phyloP scores from a whole-genome alignment of 805 yeast species.

The Myxozyma geophila region DNA sequence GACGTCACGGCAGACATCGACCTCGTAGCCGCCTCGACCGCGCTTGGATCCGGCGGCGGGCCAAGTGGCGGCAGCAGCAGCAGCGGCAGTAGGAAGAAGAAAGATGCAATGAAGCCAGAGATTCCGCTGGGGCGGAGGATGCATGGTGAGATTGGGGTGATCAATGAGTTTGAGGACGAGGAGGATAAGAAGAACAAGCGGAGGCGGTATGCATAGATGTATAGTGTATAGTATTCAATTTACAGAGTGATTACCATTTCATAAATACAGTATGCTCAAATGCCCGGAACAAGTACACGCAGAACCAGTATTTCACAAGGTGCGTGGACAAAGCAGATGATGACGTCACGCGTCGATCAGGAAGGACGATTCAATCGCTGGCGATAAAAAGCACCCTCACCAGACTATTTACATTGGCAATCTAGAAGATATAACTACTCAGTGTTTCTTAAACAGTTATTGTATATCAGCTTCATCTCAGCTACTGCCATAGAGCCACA shows the following conservation, averaged over 20 bases:
- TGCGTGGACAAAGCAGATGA: neutral
- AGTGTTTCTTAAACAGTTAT: no score
- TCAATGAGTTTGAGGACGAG: conserved; percentile 20
- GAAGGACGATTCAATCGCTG: neutral
- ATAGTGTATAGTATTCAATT: neutral
- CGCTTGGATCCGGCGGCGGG: conserved; percentile 21
- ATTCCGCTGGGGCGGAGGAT: conserved; percentile 34
- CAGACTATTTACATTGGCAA: no score
- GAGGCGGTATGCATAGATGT: conserved; percentile 3
- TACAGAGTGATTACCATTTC: neutral
- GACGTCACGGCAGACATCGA: conserved; percentile 41
- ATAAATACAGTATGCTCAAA: no score
- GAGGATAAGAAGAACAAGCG: conserved; percentile 15
- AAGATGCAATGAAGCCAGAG: conserved; percentile 33
- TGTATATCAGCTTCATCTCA: neutral
- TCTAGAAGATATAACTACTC: no score
- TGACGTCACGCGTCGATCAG: conserved; percentile 17
- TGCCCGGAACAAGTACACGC: neutral
- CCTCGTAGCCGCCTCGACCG: conserved; percentile 39
- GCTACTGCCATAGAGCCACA: neutral
- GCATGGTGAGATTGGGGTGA: conserved; percentile 29
- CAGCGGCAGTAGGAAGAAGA: conserved; percentile 11
- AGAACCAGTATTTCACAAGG: neutral
- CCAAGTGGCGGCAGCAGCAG: conserved; percentile 3
- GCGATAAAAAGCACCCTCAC: no score